Evolutionary conservation across 2,329 filamentous ascomycete species (phyloP).

Genomic region (Aquanectria penicillioides): DNA sequence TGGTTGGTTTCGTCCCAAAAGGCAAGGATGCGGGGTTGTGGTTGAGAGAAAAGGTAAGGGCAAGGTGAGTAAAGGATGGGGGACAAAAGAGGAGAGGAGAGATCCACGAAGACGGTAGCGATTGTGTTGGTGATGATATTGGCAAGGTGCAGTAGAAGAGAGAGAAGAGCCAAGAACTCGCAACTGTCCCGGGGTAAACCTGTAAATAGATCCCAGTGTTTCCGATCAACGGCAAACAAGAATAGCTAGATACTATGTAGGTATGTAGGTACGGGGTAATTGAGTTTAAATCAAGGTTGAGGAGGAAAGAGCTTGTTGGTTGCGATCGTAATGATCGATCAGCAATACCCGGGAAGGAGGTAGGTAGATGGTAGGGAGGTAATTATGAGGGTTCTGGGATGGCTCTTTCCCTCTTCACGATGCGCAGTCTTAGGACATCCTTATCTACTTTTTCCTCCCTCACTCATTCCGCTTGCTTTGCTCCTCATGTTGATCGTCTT

Average conservation of each 20-base stretch:
- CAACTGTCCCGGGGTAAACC: background rate
- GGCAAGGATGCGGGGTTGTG: conserved; percentile 2
- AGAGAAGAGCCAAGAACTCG: background rate
- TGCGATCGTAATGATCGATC: too few species aligned
- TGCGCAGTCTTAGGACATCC: conserved; percentile 11
- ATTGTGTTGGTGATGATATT: conserved; percentile 1
- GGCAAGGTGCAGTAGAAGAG: too few species aligned
- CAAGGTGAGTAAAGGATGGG: background rate
- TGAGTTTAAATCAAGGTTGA: background rate
- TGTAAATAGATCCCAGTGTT: background rate
- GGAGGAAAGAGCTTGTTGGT: conserved; percentile 8
- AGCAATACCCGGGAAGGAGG: too few species aligned
- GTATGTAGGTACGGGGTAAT: too few species aligned
- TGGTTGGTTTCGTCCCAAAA: conserved; percentile 7
- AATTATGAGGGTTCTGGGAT: conserved; percentile 12
- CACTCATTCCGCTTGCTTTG: background rate
- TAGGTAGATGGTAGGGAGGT: too few species aligned
- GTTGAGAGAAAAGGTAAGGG: background rate
- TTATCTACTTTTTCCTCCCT: conserved; percentile 18
- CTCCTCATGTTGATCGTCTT: background rate
- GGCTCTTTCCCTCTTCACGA: conserved; percentile 5
- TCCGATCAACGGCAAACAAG: conserved; percentile 20
- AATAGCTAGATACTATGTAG: too few species aligned
- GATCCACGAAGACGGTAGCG: background rate
- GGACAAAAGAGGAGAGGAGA: background rate